A percentile compares a stretch with the other conserved stretches of the same genome.
Evolutionary conservation across 495 filamentous ascomycete species (phyloP).

Genomic region (Hypoxylon lienhwacheense): DNA sequence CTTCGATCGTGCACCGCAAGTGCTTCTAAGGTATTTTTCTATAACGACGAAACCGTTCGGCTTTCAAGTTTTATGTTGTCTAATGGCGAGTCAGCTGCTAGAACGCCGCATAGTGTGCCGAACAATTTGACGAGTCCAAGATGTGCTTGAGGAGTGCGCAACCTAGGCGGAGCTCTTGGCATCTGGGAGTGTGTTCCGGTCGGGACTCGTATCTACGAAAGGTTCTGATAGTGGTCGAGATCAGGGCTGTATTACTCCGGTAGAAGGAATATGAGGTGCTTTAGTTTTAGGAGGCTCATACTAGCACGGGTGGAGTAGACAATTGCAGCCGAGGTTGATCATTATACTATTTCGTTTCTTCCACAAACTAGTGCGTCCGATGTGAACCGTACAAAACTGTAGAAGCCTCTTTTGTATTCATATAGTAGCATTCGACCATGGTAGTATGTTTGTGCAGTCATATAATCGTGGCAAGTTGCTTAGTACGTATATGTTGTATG

Average conservation of each 20-base stretch:
- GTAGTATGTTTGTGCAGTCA: background rate
- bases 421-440: conserved; percentile 10
- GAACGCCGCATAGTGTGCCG: conserved; percentile 21
- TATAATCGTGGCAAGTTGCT: no score
- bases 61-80: background rate
- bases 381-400: conserved; percentile 26
- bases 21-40: conserved; percentile 87
- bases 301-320: conserved; percentile 47
- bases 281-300: conserved; percentile 47
- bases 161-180: conserved; percentile 42
- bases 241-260: conserved; percentile 49
- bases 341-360: conserved; percentile 47
- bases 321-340: conserved; percentile 53
- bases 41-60: background rate
- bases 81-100: conserved; percentile 5
- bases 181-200: conserved; percentile 49
- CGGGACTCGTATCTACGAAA: conserved; percentile 55
- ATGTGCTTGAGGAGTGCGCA: conserved; percentile 40
- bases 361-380: conserved; percentile 31
- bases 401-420: conserved; percentile 13
- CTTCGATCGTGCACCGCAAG: conserved; percentile 99
- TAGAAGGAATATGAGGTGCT: conserved; percentile 45
- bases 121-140: conserved; percentile 39
- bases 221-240: conserved; percentile 51
- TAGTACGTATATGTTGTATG: background rate